A percentile compares a stretch with the other conserved stretches of the same genome.
These are phyloP conservation scores for Sextonia rubra DNA, from an alignment of 164 flowering plant species.

Conservation along the genomic window DNA sequence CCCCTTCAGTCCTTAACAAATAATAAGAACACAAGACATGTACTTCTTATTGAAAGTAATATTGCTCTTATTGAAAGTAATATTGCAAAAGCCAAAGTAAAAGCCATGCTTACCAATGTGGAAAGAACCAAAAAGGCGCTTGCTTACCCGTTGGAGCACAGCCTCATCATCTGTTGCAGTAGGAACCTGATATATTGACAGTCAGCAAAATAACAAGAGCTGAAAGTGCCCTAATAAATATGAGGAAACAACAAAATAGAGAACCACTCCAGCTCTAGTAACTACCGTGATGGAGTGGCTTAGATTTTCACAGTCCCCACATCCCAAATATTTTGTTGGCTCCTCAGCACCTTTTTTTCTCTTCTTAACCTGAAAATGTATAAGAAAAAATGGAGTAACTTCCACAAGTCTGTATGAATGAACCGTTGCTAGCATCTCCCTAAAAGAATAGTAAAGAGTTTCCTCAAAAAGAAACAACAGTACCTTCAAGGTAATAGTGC, in stretches of 20 bases:
- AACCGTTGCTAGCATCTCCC: background rate
- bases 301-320: conserved; percentile 90
- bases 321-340: conserved; percentile 88
- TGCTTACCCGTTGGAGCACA: conserved; percentile 72
- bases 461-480: background rate
- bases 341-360: conserved; percentile 77
- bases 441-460: background rate
- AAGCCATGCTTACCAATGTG: conserved; percentile 43
- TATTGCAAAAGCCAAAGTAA: background rate
- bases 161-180: conserved; percentile 76
- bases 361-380: conserved; percentile 60
- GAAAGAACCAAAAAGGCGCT: conserved; percentile 73
- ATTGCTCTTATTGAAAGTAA: background rate
- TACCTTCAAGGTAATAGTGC: conserved; percentile 83
- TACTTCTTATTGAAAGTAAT: background rate
- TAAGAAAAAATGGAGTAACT: background rate
- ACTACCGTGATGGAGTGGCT: conserved; percentile 84
- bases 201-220: background rate
- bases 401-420: background rate
- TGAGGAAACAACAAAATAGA: background rate
- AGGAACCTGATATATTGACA: conserved; percentile 55
- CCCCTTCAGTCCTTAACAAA: background rate
- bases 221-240: background rate
- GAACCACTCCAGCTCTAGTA: background rate
- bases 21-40: background rate